Conservation (phyloP, 176 grass and related monocot species). For the Tillandsia fasciculata region DNA sequence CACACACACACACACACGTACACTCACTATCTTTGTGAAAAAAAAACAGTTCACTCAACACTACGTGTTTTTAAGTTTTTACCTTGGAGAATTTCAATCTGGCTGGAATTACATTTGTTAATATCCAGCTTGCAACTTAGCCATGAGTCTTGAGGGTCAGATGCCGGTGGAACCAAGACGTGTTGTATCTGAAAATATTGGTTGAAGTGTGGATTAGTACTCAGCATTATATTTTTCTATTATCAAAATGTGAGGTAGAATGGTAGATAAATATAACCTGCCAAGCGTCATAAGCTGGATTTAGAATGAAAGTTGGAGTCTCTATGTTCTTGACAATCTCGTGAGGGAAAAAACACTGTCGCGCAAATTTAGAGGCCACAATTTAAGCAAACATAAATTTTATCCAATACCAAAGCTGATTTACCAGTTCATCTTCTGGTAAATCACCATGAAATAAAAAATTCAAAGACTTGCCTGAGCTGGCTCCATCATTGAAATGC, state of each 20-base stretch:
- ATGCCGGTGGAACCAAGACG: slow-evolving; percentile 47
- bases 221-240: not conserved
- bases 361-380: slow-evolving; percentile 1
- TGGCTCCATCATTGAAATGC: slow-evolving; percentile 16
- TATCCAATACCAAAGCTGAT: not conserved
- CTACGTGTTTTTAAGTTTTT: not conserved
- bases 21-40: not conserved
- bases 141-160: slow-evolving; percentile 53
- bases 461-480: slow-evolving; percentile 20
- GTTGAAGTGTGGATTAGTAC: not conserved
- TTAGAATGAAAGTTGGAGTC: slow-evolving; percentile 74
- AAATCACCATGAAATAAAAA: slow-evolving; percentile 6
- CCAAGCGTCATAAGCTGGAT: slow-evolving; percentile 75
- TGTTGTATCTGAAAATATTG: slow-evolving; percentile 56
- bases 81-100: slow-evolving; percentile 75
- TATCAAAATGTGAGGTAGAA: not conserved
- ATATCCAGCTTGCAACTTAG: slow-evolving; percentile 59
- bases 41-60: no score
- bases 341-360: slow-evolving; percentile 66
- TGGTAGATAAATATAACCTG: slow-evolving; percentile 37
- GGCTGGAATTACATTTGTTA: slow-evolving; percentile 48
- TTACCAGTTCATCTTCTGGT: slow-evolving; percentile 1
- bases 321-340: slow-evolving; percentile 62
- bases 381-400: slow-evolving; percentile 4
- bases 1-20: not conserved